phyloP scores from a whole-genome alignment of 2,329 filamentous ascomycete genomes.

The Rugonectria rugulosa region DNA sequence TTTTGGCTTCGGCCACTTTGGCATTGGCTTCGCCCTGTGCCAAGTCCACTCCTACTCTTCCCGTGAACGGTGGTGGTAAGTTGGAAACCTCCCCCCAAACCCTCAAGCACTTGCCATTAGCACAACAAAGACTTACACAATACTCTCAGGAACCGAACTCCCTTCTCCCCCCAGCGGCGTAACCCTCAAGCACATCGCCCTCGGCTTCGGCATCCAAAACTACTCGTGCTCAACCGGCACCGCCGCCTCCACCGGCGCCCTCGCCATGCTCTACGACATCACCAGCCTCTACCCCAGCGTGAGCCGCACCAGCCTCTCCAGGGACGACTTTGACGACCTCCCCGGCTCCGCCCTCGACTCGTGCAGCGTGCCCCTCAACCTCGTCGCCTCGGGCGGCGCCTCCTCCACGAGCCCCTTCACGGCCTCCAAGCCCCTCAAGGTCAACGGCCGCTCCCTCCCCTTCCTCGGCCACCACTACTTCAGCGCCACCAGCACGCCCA shows the following conservation, averaged over 20 bases:
- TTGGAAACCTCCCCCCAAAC: conserved; percentile 14
- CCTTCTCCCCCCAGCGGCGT: conserved; percentile 48
- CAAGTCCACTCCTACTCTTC: conserved; percentile 42
- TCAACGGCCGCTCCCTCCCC: conserved; percentile 48
- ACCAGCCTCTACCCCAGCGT: conserved; percentile 57
- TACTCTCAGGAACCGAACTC: conserved; percentile 51
- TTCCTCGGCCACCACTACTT: conserved; percentile 75
- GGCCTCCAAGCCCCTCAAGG: conserved; percentile 45
- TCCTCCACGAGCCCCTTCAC: conserved; percentile 56
- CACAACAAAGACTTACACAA: conserved; percentile 25
- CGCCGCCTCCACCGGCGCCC: conserved; percentile 57
- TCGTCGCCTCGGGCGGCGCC: conserved; percentile 49
- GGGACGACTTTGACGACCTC: conserved; percentile 50
- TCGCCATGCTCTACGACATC: conserved; percentile 68
- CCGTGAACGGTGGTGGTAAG: conserved; percentile 49
- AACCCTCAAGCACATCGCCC: conserved; percentile 60
- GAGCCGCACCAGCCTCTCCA: conserved; percentile 46
- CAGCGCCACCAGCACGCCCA: conserved; percentile 59
- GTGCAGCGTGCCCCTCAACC: conserved; percentile 57
- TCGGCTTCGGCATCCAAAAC: conserved; percentile 74
- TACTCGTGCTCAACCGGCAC: conserved; percentile 63
- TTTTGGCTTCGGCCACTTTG: conserved; percentile 46
- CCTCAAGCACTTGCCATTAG: background rate
- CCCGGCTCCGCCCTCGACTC: conserved; percentile 50
- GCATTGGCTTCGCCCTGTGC: conserved; percentile 40